Base-by-base conservation (phyloP, 208 protist genomes). In the Trypanosoma mega region DNA sequence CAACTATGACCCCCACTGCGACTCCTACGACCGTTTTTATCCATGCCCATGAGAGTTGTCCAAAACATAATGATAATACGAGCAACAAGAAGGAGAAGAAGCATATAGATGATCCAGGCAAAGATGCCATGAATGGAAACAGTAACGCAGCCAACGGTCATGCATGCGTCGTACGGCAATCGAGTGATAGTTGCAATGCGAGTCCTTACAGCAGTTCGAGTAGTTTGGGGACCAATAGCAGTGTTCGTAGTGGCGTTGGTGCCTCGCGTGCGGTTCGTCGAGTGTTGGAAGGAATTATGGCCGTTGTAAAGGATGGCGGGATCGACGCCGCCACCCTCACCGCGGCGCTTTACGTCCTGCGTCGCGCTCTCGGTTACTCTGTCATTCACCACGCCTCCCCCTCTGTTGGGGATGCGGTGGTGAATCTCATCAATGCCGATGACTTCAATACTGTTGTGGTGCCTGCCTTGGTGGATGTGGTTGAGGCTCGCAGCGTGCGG, bases 301-400 rank as follows among this genome's bases (percentile, higher is more conserved):
- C 72, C 7, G 51, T 82, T 18, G 33, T 94, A 27, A 26, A 62
- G 55, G 62, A 72, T 12, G 60, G 51, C 34, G 59, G 54, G 16
- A 60, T 69, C 16, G 85, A 88, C 50, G 68, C 54, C n/a, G 31
- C 68, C 9, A 76, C 70, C 24, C 68, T 94, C 21, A 56, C 68
- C 43, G 64, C 77, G 21, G 77, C 68, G 2, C 62, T 92, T 27
- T 72, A 82, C 45, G 68, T 87, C 20, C 57, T 95, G 43, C 69
- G 69, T 11, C 80, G 89, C 24, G 65, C 60, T 0, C 73, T 95
- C 16, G 71, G 78, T 33, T 95, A 85, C 67, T 75, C 89, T 11
- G 68, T 77, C 51, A 85, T 94, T 52, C 71, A 71, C 14, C 82
- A 90, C 68, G 60, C 33, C 24, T 3, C 55, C 21, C 30, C 47